Evolutionary conservation across 2,329 filamentous ascomycete genomes (phyloP).

Genomic region (Teratosphaeria destructans): DNA sequence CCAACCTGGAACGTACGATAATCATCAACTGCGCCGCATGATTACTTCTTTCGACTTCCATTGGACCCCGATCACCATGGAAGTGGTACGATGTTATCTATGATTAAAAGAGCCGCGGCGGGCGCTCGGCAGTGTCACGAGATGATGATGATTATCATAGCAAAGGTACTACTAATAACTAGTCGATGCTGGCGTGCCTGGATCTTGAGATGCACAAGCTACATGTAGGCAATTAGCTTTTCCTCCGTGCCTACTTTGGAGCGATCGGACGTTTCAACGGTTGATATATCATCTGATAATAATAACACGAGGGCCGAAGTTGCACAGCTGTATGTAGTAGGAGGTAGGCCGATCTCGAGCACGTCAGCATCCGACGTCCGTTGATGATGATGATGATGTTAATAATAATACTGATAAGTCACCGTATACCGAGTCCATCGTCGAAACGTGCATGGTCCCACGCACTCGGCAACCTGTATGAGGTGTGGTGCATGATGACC

Average conservation of each 20-base stretch:
- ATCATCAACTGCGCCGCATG: not conserved
- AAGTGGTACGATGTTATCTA: not conserved
- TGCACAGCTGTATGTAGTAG: not conserved
- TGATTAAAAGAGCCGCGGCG: not conserved
- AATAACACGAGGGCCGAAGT: not conserved
- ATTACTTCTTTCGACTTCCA: not conserved
- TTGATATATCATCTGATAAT: not conserved
- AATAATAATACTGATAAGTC: not conserved
- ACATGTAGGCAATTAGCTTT: not conserved
- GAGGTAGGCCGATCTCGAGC: not conserved
- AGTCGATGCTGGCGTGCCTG: conserved; percentile 1
- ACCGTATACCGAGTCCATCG: not conserved
- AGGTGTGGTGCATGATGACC: not conserved
- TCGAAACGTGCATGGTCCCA: not conserved
- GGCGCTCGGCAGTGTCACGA: not conserved
- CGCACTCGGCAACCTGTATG: not conserved
- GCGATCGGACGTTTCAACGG: not conserved
- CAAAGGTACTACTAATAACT: too few relatives aligned
- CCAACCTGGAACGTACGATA: conserved; percentile 2
- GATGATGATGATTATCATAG: not conserved
- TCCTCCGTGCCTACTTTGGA: not conserved
- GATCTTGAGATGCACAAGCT: not conserved
- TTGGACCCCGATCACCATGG: not conserved
- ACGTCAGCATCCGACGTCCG: not conserved
- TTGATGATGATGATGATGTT: not conserved